Evolutionary conservation across 2,329 filamentous ascomycete species (phyloP), one percentile per base, ranked within the genome.

Genomic region (Botrytis aclada): DNA sequence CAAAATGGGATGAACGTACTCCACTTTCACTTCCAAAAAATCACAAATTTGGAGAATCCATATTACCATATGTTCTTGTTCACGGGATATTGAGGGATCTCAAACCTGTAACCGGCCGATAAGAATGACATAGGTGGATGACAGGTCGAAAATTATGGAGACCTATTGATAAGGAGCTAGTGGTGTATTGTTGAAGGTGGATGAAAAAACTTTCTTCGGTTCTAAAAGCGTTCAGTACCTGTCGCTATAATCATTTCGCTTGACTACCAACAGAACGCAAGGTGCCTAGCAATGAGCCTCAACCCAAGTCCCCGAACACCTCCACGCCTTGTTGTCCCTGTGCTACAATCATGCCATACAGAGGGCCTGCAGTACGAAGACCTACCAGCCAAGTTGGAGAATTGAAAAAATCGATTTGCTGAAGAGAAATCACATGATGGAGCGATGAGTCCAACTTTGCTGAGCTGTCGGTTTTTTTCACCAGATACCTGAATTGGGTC

Each of bases 61-160:
- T 89, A 90, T 0, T 88, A 88, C 86, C 87, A 89, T 18, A 0
- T 89, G 72, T 72, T 90, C 90, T 82, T 90, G 90, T 60, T 60
- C 16, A 22, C 29, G 56, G 29, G 29, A 10, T 12, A 22, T 85
- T 83, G 0, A 90, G 88, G 78, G 90, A 88, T 63, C 90, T 81
- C 84, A 85, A 4, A 14, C 88, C 88, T 0, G 88, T 85, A 2
- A 90, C 86, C 0, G 88, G 87, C 79, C 90, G 90, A 80, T 91
- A 90, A 47, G 83, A 86, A 78, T 90, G 22, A 90, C 84, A 76
- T 90, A 90, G 4, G 82, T 88, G 18, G 83, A 86, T 2, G 83
- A 83, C 71, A 90, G 90, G 18, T 8, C 6, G n/a, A 29, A 0
- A 29, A 29, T 56, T 18, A 18, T 56, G 4, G 20, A 10, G 37